Conservation (phyloP, 441 rosid genomes). For the Erodium trifolium region DNA sequence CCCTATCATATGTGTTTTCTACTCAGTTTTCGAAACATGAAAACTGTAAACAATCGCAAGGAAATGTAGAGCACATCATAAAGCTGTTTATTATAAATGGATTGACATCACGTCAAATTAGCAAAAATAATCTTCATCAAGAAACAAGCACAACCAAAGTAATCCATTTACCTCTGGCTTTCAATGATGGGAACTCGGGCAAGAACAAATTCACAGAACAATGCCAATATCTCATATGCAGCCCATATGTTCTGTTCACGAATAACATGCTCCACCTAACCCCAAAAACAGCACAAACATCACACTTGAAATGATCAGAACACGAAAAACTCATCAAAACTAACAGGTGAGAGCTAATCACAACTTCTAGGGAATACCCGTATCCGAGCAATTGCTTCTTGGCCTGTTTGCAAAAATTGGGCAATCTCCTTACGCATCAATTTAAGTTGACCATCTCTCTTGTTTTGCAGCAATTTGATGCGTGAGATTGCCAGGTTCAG, state of each 20-base stretch:
- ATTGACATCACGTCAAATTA: not conserved
- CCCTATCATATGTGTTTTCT: not conserved
- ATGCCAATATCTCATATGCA: constrained; percentile 74
- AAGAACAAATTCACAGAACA: constrained; percentile 78
- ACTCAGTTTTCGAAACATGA: not conserved
- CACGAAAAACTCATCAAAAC: not conserved
- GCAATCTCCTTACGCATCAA: constrained; percentile 90
- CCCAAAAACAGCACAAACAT: constrained; percentile 8
- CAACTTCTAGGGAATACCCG: constrained; percentile 34
- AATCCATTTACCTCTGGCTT: constrained; percentile 42
- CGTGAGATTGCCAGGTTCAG: constrained; percentile 72
- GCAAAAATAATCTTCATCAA: not conserved
- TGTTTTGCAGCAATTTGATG: constrained; percentile 76
- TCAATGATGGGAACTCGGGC: constrained; percentile 82
- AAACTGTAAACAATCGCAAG: not conserved
- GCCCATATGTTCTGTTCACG: constrained; percentile 72
- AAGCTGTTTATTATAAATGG: not conserved
- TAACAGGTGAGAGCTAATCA: not conserved
- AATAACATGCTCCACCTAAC: constrained; percentile 85
- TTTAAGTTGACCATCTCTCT: constrained; percentile 83
- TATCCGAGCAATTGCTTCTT: constrained; percentile 88
- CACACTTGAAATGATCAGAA: constrained; percentile 12
- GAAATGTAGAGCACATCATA: constrained; percentile 2
- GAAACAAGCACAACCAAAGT: not conserved
- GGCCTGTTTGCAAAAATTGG: constrained; percentile 84